Percentiles rank a stretch among this genome's conserved stretches.
Evolutionary conservation across 1,284 basidiomycete species (phyloP).

Genomic region (Ceratorhiza oryzae-sativae): DNA sequence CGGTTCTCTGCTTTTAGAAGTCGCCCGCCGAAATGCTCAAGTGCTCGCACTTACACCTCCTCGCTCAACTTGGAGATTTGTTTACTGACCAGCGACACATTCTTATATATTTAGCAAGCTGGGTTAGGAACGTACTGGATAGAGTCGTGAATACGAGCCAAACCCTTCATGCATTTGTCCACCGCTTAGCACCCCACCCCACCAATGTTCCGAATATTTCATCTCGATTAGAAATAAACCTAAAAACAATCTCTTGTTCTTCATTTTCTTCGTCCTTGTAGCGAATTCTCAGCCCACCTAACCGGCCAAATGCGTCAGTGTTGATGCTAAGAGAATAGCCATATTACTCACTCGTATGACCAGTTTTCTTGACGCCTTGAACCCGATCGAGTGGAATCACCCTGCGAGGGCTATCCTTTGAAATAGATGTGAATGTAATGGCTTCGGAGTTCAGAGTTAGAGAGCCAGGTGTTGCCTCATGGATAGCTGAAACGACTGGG

Average conservation of each 20-base stretch:
- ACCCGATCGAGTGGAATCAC: conserved; percentile 58
- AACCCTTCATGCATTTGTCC: conserved; percentile 6
- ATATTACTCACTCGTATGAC: conserved; percentile 46
- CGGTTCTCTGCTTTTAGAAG: too few species aligned
- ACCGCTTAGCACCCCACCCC: conserved; percentile 21
- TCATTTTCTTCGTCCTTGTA: background rate
- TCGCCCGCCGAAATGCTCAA: too few species aligned
- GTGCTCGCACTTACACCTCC: too few species aligned
- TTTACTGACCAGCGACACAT: too few species aligned
- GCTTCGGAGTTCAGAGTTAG: conserved; percentile 63
- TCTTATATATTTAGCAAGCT: too few species aligned
- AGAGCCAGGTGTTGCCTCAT: conserved; percentile 61
- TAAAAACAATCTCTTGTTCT: conserved; percentile 21
- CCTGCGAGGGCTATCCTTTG: conserved; percentile 57
- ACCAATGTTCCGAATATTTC: conserved; percentile 37
- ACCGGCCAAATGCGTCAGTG: background rate
- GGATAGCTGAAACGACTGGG: conserved; percentile 67
- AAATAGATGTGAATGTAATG: conserved; percentile 64
- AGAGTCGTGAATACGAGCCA: background rate
- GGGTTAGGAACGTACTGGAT: too few species aligned
- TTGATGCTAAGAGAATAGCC: background rate
- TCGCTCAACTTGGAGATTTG: too few species aligned
- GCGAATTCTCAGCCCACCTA: conserved; percentile 20
- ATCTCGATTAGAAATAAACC: conserved; percentile 29
- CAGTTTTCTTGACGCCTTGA: conserved; percentile 64